Percentiles rank a stretch among this genome's conserved stretches.
Conservation (phyloP, 1,139 yeast species). For the Blastobotrys proliferans region DNA sequence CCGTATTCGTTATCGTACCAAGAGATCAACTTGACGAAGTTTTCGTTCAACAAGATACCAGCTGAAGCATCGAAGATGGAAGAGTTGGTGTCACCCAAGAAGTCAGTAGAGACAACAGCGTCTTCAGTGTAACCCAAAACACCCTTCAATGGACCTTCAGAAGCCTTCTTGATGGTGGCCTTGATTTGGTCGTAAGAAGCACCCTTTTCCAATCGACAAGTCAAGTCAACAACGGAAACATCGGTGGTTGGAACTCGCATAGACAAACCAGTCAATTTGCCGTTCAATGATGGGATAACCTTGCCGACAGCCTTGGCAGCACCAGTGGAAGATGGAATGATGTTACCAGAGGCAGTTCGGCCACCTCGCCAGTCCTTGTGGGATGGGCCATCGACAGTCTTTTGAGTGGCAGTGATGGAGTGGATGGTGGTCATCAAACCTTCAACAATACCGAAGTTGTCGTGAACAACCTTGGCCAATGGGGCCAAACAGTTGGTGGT, state of each 20-base stretch:
- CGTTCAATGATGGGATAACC: constrained; percentile 83
- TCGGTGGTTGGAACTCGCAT: constrained; percentile 86
- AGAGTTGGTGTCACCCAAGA: constrained; percentile 72
- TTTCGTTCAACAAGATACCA: constrained; percentile 77
- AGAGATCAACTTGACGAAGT: constrained; percentile 78
- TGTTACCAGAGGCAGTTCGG: constrained; percentile 87
- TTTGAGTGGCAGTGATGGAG: constrained; percentile 87
- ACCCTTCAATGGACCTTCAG: constrained; percentile 67
- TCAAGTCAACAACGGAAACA: constrained; percentile 75
- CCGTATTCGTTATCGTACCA: constrained; percentile 94
- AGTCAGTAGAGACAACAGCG: constrained; percentile 81
- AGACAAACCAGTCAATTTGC: constrained; percentile 86
- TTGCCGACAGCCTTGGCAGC: constrained; percentile 93
- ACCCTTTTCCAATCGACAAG: constrained; percentile 63
- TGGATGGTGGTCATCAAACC: constrained; percentile 90
- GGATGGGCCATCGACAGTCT: constrained; percentile 89
- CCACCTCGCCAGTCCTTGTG: constrained; percentile 96
- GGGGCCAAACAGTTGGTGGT: constrained; percentile 91
- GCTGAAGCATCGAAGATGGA: constrained; percentile 84
- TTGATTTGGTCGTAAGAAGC: constrained; percentile 74
- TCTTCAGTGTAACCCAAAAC: constrained; percentile 80
- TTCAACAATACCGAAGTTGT: constrained; percentile 75
- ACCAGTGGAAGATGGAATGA: constrained; percentile 87
- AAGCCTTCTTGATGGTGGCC: constrained; percentile 57
- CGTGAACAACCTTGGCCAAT: constrained; percentile 78